These are phyloP conservation scores for Blastomyces gilchristii DNA, from an alignment of 2,329 filamentous ascomycete genomes.

Conservation along the genomic window DNA sequence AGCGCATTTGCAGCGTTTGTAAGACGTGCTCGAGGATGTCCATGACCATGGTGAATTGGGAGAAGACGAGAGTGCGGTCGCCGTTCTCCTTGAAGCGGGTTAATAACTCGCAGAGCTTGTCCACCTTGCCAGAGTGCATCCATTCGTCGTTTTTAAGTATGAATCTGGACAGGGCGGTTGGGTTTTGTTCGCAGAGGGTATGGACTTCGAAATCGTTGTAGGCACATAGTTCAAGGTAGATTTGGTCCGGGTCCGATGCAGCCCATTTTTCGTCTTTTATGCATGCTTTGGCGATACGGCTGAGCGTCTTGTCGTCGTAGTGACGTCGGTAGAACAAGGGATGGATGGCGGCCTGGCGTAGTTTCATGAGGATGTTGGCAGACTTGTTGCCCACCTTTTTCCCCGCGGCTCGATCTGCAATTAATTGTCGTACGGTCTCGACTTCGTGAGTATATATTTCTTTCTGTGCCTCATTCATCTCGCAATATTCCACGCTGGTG, in stretches of 20 bases:
- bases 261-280: constrained; percentile 55
- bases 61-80: constrained; percentile 83
- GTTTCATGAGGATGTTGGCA: constrained; percentile 70
- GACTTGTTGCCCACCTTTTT: constrained; percentile 46
- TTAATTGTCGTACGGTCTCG: constrained; percentile 49
- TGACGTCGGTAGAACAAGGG: constrained; percentile 75
- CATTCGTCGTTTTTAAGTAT: constrained; percentile 51
- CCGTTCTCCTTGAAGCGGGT: constrained; percentile 64
- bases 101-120: constrained; percentile 66
- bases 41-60: constrained; percentile 83
- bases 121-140: constrained; percentile 76
- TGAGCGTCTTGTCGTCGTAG: constrained; percentile 64
- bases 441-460: constrained; percentile 64
- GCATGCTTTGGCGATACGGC: constrained; percentile 66
- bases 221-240: constrained; percentile 44
- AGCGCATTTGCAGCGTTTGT: constrained; percentile 59
- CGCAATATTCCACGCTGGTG: constrained; percentile 67
- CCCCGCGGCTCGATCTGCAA: constrained; percentile 48
- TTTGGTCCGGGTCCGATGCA: constrained; percentile 41
- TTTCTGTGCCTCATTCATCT: constrained; percentile 62
- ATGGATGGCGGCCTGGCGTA: constrained; percentile 87
- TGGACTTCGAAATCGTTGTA: constrained; percentile 55
- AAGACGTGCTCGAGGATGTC: constrained; percentile 81
- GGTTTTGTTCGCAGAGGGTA: constrained; percentile 46
- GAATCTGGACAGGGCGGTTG: constrained; percentile 44